A percentile compares a stretch with the other conserved stretches of the same genome.
phyloP scores from a whole-genome alignment of 2,329 filamentous ascomycete species.

The Thelonectria olida region DNA sequence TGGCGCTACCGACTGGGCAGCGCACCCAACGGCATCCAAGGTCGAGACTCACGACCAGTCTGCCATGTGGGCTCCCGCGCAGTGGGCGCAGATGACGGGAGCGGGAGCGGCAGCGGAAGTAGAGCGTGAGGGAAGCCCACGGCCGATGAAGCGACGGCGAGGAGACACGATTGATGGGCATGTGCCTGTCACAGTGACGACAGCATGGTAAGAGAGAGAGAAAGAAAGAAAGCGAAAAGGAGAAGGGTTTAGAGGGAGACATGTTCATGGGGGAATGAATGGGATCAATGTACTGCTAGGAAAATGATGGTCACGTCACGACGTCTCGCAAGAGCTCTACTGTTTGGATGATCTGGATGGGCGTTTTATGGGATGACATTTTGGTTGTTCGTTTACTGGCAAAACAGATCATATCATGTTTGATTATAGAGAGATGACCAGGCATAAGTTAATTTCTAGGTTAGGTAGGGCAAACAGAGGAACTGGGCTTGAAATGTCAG shows the following conservation, averaged over 20 bases:
- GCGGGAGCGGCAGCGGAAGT: slow-evolving; percentile 20
- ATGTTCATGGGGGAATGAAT: not conserved
- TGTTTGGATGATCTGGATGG: not conserved
- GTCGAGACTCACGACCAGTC: slow-evolving; percentile 42
- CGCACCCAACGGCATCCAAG: slow-evolving; percentile 38
- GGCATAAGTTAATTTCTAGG: not conserved
- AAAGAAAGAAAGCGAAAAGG: not conserved
- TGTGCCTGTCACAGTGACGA: slow-evolving; percentile 43
- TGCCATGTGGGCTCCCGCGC: slow-evolving; percentile 48
- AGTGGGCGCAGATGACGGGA: slow-evolving; percentile 44
- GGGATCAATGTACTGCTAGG: too few relatives aligned
- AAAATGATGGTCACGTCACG: too few relatives aligned
- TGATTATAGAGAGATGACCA: not conserved
- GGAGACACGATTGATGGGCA: slow-evolving; percentile 44
- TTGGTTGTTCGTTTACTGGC: not conserved
- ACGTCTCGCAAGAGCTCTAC: too few relatives aligned
- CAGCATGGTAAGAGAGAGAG: slow-evolving; percentile 40
- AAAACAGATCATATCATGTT: not conserved
- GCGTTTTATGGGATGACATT: not conserved
- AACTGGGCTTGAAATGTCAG: not conserved
- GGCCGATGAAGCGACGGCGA: slow-evolving; percentile 50
- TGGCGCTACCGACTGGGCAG: slow-evolving; percentile 43
- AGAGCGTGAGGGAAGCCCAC: slow-evolving; percentile 47
- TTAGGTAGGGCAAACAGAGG: not conserved
- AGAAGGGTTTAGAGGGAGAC: too few relatives aligned